phyloP scores from a whole-genome alignment of 2,329 filamentous ascomycete species.

The Gaeumannomyces sp. region DNA sequence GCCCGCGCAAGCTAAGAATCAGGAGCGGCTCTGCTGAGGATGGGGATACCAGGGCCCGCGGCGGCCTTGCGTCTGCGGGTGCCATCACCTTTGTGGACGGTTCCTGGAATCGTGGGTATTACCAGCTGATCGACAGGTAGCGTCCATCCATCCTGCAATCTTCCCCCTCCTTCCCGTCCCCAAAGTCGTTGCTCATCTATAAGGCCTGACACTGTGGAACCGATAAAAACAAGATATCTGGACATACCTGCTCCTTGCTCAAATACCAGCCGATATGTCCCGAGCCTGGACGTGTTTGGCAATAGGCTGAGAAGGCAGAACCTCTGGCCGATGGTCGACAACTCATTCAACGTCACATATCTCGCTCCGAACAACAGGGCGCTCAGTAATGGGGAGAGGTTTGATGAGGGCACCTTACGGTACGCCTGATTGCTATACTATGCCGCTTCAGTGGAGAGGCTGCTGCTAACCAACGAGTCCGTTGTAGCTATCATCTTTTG shows the following conservation, averaged over 20 bases:
- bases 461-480: too few species aligned
- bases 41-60: slow-evolving; percentile 11
- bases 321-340: slow-evolving; percentile 17
- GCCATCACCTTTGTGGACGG: slow-evolving; percentile 14
- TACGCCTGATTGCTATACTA: background rate
- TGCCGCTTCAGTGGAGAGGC: too few species aligned
- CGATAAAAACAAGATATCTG: slow-evolving; percentile 5
- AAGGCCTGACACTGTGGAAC: too few species aligned
- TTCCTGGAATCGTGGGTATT: slow-evolving; percentile 16
- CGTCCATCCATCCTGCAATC: background rate
- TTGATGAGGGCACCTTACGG: background rate
- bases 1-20: slow-evolving; percentile 12
- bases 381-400: slow-evolving; percentile 15
- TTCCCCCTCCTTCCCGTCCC: background rate
- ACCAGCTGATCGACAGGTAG: slow-evolving; percentile 19
- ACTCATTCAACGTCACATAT: slow-evolving; percentile 18
- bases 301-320: slow-evolving; percentile 12
- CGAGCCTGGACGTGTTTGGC: slow-evolving; percentile 12
- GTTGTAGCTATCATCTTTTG: slow-evolving; percentile 17
- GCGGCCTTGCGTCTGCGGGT: slow-evolving; percentile 14
- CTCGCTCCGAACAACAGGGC: slow-evolving; percentile 17
- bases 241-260: slow-evolving; percentile 14
- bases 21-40: slow-evolving; percentile 9
- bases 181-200: background rate
- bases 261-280: slow-evolving; percentile 13